Percentiles rank a stretch among this genome's conserved stretches.
These are phyloP conservation scores for Termitomyces titanicus DNA, from an alignment of 768 basidiomycete genomes.

Conservation along the genomic window DNA sequence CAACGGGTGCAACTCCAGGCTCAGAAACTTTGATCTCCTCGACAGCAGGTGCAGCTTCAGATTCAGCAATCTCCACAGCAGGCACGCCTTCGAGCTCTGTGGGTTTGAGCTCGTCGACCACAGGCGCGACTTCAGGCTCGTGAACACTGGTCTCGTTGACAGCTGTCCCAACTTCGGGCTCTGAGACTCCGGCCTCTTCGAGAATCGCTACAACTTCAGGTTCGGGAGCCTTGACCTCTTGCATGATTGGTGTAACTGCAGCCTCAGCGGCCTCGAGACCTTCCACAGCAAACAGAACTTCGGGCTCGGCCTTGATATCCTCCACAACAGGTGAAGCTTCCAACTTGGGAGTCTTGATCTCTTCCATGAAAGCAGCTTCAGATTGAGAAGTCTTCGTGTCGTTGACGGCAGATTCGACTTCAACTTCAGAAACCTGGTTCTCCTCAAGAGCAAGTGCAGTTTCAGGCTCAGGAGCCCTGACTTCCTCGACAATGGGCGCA, in stretches of 20 bases:
- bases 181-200: background rate
- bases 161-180: background rate
- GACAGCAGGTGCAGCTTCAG: background rate
- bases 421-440: background rate
- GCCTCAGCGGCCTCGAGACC: constrained; percentile 2
- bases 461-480: background rate
- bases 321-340: background rate
- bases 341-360: background rate
- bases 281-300: background rate
- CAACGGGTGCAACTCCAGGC: background rate
- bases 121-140: background rate
- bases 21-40: background rate
- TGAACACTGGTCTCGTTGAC: background rate
- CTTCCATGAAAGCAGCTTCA: background rate
- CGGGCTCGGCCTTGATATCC: constrained; percentile 1
- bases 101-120: too few relatives aligned
- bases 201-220: background rate
- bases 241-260: background rate
- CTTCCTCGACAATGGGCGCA: background rate
- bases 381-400: background rate
- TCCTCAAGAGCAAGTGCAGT: background rate
- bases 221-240: constrained; percentile 2
- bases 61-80: constrained; percentile 8
- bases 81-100: background rate
- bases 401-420: background rate